Evolutionary conservation across 2,329 filamentous ascomycete genomes (phyloP), one percentile per base, ranked within the genome.

Genomic region (Arthrobotrys iridis): DNA sequence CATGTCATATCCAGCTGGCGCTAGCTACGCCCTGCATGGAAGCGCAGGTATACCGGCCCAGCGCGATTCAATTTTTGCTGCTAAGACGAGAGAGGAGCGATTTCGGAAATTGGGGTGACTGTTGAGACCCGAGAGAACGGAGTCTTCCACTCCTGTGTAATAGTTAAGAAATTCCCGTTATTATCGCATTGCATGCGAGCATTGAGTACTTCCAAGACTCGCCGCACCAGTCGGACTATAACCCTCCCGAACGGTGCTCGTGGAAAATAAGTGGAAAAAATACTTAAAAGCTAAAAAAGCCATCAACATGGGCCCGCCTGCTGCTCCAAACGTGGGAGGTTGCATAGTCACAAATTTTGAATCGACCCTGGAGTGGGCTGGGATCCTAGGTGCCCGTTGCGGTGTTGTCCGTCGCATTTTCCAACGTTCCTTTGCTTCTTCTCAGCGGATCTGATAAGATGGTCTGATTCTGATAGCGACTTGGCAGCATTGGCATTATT

Each of bases 371-470:
- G n/a, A n/a, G n/a, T n/a, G n/a, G n/a, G n/a, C n/a, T n/a, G 37
- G 35, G 40, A 59, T n/a, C 50, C 59, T 73, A 60, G 60, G 60
- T 45, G 40, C 30, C 52, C 43, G 13, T 15, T 15, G 33, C 52
- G 52, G 60, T 62, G 60, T 66, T 60, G 62, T 45, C 43, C 52
- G 62, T 43, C 5, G 15, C 41, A 35, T 43, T 40, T 52, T 55
- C n/a, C 28, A 50, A 62, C 70, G 37, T 33, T 22, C 22, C 37
- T 48, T 68, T 58, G 55, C 60, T 58, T 63, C 35, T 74, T 67
- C 22, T 1, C 8, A 59, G 65, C 72, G 72, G 72, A 76, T 76
- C 72, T 66, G 72, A 76, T 76, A 76, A 76, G 72, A 76, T 65
- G 63, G 63, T 62, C 63, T 75, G 63, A 41, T 64, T 8, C 20